Evolutionary conservation across 2,329 filamentous ascomycete genomes (phyloP).

Genomic region (Colletotrichum higginsianum): DNA sequence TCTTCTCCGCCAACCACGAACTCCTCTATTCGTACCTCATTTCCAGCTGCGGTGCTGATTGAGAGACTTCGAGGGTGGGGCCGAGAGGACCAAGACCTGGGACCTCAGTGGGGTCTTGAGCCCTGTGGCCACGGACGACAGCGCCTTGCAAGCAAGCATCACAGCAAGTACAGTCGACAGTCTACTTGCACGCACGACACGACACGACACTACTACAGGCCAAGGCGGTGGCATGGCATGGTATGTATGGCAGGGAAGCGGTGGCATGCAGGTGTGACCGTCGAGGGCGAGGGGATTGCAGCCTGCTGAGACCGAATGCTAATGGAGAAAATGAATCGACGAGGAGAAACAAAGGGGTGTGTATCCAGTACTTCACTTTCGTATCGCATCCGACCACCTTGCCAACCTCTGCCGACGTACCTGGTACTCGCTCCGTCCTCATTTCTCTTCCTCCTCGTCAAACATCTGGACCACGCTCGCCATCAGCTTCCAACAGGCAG

Average conservation of each 20-base stretch:
- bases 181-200: too few species aligned
- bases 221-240: not conserved
- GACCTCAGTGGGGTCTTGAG: not conserved
- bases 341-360: not conserved
- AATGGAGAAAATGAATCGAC: not conserved
- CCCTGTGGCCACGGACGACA: not conserved
- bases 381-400: not conserved
- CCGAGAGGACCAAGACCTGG: not conserved
- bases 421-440: not conserved
- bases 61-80: conserved; percentile 27
- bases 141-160: conserved; percentile 8
- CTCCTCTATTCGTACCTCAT: conserved; percentile 23
- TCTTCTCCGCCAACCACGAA: conserved; percentile 3
- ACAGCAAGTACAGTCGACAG: not conserved
- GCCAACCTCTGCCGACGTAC: not conserved
- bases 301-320: not conserved
- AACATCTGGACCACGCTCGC: not conserved
- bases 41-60: conserved; percentile 29
- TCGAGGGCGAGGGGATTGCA: not conserved
- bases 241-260: conserved; percentile 1
- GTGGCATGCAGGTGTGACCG: not conserved
- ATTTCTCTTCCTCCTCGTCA: not conserved
- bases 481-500: not conserved
- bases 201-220: not conserved
- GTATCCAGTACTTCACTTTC: not conserved